phyloP scores from a whole-genome alignment of 2,329 filamentous ascomycete genomes.

The Talaromyces sp. region DNA sequence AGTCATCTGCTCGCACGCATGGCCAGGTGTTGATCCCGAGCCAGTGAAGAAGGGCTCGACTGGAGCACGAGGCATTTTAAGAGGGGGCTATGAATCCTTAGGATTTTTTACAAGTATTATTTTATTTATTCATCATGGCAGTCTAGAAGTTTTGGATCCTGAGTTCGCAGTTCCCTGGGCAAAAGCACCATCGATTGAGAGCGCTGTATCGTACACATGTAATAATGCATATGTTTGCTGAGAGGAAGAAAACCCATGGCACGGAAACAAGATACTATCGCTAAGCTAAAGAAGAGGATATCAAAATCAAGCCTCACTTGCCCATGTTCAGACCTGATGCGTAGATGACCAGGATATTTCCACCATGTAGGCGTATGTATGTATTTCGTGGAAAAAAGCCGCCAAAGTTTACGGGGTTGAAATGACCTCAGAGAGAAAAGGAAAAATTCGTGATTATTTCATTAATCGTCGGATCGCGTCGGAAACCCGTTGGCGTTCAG shows the following conservation, averaged over 20 bases:
- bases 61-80: neutral
- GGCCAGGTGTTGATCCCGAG: neutral
- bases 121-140: neutral
- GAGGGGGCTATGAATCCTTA: too few relatives aligned
- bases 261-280: neutral
- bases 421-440: neutral
- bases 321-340: neutral
- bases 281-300: neutral
- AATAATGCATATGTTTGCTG: neutral
- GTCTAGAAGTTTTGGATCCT: neutral
- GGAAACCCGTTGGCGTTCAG: conserved; percentile 3
- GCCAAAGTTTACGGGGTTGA: neutral
- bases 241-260: neutral
- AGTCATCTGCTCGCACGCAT: neutral
- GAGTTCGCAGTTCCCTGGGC: neutral
- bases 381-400: neutral
- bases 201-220: neutral
- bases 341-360: neutral
- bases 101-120: neutral
- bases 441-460: neutral
- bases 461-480: conserved; percentile 1
- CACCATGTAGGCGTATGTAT: neutral
- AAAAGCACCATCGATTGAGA: neutral
- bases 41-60: neutral
- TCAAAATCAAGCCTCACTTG: neutral